Conservation (phyloP, 2,329 filamentous ascomycete species). For the Xylaria sp. region DNA sequence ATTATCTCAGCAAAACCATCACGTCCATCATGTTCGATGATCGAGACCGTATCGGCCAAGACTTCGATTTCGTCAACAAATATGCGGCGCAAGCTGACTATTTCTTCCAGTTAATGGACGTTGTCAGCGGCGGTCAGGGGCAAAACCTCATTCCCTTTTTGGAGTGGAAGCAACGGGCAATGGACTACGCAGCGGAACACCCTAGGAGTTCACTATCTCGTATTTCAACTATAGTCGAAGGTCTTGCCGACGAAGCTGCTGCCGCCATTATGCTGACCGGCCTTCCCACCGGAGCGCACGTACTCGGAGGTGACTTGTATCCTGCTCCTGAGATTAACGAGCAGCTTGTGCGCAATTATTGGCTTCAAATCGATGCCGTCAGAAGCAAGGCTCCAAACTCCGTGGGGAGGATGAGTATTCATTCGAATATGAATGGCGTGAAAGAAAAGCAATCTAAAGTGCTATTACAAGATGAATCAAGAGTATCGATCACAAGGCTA, state of each 20-base stretch:
- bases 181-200: not conserved
- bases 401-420: no score
- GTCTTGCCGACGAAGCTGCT: not conserved
- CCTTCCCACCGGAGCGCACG: not conserved
- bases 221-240: not conserved
- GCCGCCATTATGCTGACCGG: not conserved
- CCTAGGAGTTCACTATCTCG: not conserved
- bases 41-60: not conserved
- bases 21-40: not conserved
- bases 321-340: not conserved
- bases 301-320: not conserved
- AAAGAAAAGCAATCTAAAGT: no score
- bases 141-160: not conserved
- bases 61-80: not conserved
- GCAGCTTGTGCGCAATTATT: not conserved
- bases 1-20: not conserved
- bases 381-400: no score
- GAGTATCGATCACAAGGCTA: no score
- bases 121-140: not conserved
- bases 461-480: no score
- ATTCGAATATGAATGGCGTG: no score
- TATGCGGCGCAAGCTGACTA: not conserved
- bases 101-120: not conserved
- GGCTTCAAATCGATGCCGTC: not conserved
- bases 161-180: not conserved